A percentile compares a stretch with the other conserved stretches of the same genome.
Evolutionary conservation across 306 rosid genomes (phyloP).

Genomic region (Prunus mongolica): DNA sequence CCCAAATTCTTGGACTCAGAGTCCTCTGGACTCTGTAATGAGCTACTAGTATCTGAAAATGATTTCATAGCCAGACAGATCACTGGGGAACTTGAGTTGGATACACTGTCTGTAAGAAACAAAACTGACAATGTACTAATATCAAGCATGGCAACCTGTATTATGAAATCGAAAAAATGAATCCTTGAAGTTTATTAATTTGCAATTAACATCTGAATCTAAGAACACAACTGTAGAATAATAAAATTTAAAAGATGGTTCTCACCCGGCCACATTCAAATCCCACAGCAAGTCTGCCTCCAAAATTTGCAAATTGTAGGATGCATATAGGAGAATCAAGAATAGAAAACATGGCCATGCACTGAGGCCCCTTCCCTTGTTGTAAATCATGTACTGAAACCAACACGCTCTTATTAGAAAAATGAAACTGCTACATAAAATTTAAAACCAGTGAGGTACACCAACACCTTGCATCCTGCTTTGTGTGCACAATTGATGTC

Average conservation of each 20-base stretch:
- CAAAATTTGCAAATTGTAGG: slow-evolving; percentile 56
- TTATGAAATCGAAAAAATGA: slow-evolving; percentile 27
- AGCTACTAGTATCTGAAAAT: slow-evolving; percentile 38
- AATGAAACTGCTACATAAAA: neutral
- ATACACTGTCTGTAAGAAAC: slow-evolving; percentile 49
- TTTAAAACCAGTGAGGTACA: slow-evolving; percentile 7
- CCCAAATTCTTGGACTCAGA: slow-evolving; percentile 38
- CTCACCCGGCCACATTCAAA: slow-evolving; percentile 79
- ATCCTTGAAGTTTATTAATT: slow-evolving; percentile 13
- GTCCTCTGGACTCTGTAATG: slow-evolving; percentile 31
- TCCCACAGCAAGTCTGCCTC: slow-evolving; percentile 63
- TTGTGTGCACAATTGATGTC: neutral
- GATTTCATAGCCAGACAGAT: slow-evolving; percentile 50
- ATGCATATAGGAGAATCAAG: slow-evolving; percentile 52
- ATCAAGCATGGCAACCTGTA: slow-evolving; percentile 86
- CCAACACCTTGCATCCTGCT: neutral
- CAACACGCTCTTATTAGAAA: slow-evolving; percentile 22
- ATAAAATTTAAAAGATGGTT: neutral
- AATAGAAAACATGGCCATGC: slow-evolving; percentile 60
- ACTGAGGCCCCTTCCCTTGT: slow-evolving; percentile 55
- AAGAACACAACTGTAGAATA: neutral
- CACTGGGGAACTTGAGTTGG: slow-evolving; percentile 51
- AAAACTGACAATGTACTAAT: slow-evolving; percentile 50
- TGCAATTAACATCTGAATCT: neutral
- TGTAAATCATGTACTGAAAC: slow-evolving; percentile 46